These are phyloP conservation scores for Phytopythium litorale DNA, from an alignment of 352 stramenopile genomes.

Conservation along the genomic window DNA sequence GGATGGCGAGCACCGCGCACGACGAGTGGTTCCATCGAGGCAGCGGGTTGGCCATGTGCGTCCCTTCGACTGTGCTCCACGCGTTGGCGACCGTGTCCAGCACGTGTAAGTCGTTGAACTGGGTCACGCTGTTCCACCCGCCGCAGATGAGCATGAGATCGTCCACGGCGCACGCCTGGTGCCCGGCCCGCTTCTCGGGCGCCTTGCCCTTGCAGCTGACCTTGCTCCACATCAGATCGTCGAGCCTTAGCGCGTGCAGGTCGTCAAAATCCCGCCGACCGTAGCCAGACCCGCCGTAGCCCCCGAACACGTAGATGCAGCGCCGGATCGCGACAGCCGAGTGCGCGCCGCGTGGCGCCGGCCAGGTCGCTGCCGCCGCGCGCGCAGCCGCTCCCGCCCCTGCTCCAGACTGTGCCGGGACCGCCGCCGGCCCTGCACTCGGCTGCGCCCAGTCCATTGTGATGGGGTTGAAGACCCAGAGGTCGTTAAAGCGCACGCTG, in stretches of 20 bases:
- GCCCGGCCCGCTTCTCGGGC: conserved; percentile 90
- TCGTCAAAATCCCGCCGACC: conserved; percentile 94
- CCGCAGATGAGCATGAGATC: conserved; percentile 92
- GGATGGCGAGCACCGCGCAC: conserved; percentile 92
- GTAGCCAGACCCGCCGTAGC: conserved; percentile 93
- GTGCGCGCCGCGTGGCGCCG: conserved; percentile 88
- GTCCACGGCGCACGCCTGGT: conserved; percentile 89
- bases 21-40: conserved; percentile 95
- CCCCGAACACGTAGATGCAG: conserved; percentile 92
- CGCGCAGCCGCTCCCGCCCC: conserved; percentile 4
- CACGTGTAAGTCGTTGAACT: conserved; percentile 96
- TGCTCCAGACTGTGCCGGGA: conserved; percentile 6
- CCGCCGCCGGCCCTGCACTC: neutral
- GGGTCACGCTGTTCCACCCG: conserved; percentile 92
- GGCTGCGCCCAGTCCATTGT: conserved; percentile 89
- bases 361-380: conserved; percentile 34
- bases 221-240: conserved; percentile 84
- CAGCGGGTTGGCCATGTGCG: conserved; percentile 64
- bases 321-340: conserved; percentile 81
- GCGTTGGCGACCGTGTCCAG: conserved; percentile 85
- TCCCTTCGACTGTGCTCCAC: conserved; percentile 83
- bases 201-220: conserved; percentile 83
- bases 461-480: conserved; percentile 96
- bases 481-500: conserved; percentile 90
- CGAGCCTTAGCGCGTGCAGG: conserved; percentile 85